These are phyloP conservation scores for Lomentospora prolificans DNA, from an alignment of 2,329 filamentous ascomycete species.

Conservation along the genomic window DNA sequence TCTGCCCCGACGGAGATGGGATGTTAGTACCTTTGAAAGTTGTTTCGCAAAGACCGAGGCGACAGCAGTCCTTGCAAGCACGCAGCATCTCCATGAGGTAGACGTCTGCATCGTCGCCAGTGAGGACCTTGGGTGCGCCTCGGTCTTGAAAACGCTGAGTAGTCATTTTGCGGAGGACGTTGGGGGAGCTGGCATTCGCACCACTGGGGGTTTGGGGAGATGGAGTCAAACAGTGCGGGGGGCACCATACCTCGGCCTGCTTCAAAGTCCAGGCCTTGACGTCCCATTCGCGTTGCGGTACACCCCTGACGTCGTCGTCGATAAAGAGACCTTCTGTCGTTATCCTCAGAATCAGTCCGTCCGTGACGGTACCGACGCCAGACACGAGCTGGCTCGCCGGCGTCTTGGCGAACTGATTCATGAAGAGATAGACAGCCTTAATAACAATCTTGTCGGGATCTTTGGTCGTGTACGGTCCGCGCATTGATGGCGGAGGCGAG, in stretches of 20 bases:
- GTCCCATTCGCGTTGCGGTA: constrained; percentile 97
- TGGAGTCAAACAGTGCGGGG: constrained; percentile 48
- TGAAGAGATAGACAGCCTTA: constrained; percentile 85
- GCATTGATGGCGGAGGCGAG: constrained; percentile 69
- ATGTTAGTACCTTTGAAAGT: constrained; percentile 33
- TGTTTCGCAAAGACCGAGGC: constrained; percentile 39
- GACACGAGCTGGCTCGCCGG: constrained; percentile 84
- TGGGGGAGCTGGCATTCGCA: constrained; percentile 28
- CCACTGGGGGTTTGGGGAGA: constrained; percentile 29
- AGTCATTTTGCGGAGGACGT: constrained; percentile 37
- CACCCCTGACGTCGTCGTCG: constrained; percentile 84
- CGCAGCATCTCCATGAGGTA: constrained; percentile 53
- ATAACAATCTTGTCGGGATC: constrained; percentile 96
- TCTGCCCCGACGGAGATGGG: constrained; percentile 30
- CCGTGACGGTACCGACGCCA: constrained; percentile 74
- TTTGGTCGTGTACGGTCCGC: constrained; percentile 72
- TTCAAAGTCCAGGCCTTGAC: constrained; percentile 97
- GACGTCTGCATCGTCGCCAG: constrained; percentile 56
- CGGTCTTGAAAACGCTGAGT: constrained; percentile 36
- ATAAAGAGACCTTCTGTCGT: constrained; percentile 94
- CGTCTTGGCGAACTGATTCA: constrained; percentile 78
- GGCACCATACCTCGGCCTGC: constrained; percentile 78
- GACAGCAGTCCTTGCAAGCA: constrained; percentile 55
- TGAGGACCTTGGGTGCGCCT: constrained; percentile 40
- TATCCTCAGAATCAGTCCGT: constrained; percentile 84